Evolutionary conservation across 2,329 filamentous ascomycete genomes (phyloP).

Genomic region (Macrophomina pseudophaseolina): DNA sequence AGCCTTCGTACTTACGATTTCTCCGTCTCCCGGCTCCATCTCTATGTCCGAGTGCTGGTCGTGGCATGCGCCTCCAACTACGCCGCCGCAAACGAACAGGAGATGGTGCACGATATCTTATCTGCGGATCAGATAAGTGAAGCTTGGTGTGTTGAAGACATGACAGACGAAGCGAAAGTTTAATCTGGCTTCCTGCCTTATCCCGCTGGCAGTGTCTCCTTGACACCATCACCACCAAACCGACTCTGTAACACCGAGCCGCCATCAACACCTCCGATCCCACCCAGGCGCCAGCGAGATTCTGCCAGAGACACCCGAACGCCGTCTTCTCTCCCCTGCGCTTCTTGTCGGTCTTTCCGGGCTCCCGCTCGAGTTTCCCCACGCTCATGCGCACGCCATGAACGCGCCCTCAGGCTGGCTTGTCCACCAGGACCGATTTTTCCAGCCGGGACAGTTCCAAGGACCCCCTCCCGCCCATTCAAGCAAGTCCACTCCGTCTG

Average conservation of each 20-base stretch:
- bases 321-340: neutral
- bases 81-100: neutral
- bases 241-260: neutral
- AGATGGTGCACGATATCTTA: constrained; percentile 4
- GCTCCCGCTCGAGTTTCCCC: neutral
- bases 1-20: constrained; percentile 13
- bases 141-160: neutral
- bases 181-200: constrained; percentile 2
- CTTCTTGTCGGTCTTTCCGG: neutral
- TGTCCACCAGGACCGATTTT: constrained; percentile 24
- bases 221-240: neutral
- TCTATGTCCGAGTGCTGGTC: neutral
- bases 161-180: constrained; percentile 8
- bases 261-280: neutral
- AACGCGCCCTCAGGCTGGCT: constrained; percentile 20
- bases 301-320: neutral
- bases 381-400: constrained; percentile 1
- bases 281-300: neutral
- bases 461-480: neutral
- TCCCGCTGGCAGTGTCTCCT: neutral
- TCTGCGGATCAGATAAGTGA: constrained; percentile 22
- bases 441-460: constrained; percentile 20
- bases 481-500: neutral
- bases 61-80: neutral
- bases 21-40: neutral